phyloP scores from a whole-genome alignment of 148 eudicot genomes.

The Chenopodium quinoa region DNA sequence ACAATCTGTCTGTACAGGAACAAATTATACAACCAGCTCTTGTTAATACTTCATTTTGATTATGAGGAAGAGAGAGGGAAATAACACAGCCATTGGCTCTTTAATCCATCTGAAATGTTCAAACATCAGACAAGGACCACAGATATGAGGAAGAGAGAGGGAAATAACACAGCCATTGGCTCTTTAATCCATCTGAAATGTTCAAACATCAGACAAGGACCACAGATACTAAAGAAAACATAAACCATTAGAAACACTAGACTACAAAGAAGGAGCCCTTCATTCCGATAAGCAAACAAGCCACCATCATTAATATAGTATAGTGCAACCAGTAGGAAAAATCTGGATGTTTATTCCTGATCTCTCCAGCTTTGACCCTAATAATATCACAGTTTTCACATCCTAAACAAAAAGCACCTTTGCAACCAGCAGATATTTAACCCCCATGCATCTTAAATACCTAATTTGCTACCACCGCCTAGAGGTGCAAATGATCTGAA shows the following conservation, averaged over 20 bases:
- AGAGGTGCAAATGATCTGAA: too few species aligned
- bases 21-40: neutral
- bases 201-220: neutral
- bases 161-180: neutral
- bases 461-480: neutral
- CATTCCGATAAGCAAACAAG: too few species aligned
- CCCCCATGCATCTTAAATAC: neutral
- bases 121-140: neutral
- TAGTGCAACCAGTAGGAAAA: neutral
- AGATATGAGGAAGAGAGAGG: too few species aligned
- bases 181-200: neutral
- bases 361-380: neutral
- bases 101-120: neutral
- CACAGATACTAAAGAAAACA: neutral
- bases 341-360: neutral
- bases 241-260: neutral
- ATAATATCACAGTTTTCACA: too few species aligned
- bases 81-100: neutral
- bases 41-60: neutral
- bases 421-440: neutral
- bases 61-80: too few species aligned
- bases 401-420: neutral
- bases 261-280: neutral
- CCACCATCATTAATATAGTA: neutral
- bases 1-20: too few species aligned